These are phyloP conservation scores for Alternaria atra DNA, from an alignment of 2,329 filamentous ascomycete species.

Conservation along the genomic window DNA sequence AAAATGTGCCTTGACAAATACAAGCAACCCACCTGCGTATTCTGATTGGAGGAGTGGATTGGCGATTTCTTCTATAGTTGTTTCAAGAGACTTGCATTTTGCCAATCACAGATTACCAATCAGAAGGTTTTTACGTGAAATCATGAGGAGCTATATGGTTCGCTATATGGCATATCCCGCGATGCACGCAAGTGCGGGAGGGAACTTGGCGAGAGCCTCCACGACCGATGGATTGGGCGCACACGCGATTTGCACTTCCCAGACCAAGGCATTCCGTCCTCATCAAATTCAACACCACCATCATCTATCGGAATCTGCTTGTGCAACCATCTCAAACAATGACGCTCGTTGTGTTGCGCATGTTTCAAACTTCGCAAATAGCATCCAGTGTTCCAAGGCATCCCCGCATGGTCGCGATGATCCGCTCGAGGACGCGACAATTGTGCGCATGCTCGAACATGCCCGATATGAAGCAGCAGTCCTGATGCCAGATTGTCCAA, in stretches of 20 bases:
- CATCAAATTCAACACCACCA: background rate
- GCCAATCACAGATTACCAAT: background rate
- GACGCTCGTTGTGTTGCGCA: slow-evolving; percentile 1
- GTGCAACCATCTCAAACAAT: background rate
- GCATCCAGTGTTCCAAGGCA: slow-evolving; percentile 5
- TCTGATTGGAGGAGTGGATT: background rate
- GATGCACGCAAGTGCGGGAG: slow-evolving; percentile 10
- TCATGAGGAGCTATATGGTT: slow-evolving; percentile 2
- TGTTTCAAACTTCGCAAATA: slow-evolving; percentile 9
- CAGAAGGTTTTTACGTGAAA: background rate
- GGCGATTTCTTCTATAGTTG: background rate
- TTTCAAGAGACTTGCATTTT: background rate
- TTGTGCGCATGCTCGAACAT: slow-evolving; percentile 17
- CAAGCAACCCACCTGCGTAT: background rate
- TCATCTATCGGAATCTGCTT: background rate
- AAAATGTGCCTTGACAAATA: background rate
- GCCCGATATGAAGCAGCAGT: slow-evolving; percentile 13
- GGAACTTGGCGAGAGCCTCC: slow-evolving; percentile 5
- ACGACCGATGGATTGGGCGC: slow-evolving; percentile 13
- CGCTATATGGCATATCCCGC: slow-evolving; percentile 1
- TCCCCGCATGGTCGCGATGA: slow-evolving; percentile 1
- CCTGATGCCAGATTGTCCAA: slow-evolving; percentile 10
- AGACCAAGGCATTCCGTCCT: background rate
- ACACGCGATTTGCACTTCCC: slow-evolving; percentile 2
- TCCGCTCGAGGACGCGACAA: slow-evolving; percentile 9